Evolutionary conservation across 768 basidiomycete genomes (phyloP).

Genomic region (Chalciporus piperatus): DNA sequence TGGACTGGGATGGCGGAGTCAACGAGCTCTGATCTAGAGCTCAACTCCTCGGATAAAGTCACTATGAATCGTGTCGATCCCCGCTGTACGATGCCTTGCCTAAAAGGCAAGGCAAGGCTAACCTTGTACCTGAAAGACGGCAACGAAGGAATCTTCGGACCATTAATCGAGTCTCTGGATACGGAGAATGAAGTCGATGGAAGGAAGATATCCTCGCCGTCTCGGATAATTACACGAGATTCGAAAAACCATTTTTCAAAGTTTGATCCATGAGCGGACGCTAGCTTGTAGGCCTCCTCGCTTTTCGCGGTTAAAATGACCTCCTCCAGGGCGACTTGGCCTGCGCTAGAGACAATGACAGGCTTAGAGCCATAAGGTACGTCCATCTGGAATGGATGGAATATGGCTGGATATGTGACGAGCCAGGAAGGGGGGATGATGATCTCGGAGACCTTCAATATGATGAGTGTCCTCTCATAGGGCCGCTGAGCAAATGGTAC

Average conservation of each 20-base stretch:
- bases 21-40: conserved; percentile 2
- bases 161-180: conserved; percentile 10
- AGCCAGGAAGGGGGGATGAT: conserved; percentile 42
- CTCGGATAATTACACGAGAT: conserved; percentile 47
- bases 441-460: conserved; percentile 31
- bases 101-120: conserved; percentile 64
- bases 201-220: conserved; percentile 41
- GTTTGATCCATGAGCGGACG: conserved; percentile 29
- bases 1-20: conserved; percentile 3
- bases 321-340: conserved; percentile 43
- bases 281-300: conserved; percentile 44
- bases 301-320: conserved; percentile 53
- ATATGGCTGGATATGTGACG: conserved; percentile 34
- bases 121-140: conserved; percentile 43
- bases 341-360: conserved; percentile 20
- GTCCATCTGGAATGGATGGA: conserved; percentile 22
- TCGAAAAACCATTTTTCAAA: conserved; percentile 46
- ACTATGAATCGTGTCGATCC: conserved; percentile 55
- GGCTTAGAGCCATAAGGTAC: conserved; percentile 10
- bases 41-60: conserved; percentile 28
- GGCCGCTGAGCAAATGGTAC: conserved; percentile 6
- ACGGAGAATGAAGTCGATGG: conserved; percentile 18
- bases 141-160: conserved; percentile 1
- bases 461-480: conserved; percentile 20
- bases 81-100: conserved; percentile 60